Percentiles rank a stretch among this genome's conserved stretches.
phyloP scores from a whole-genome alignment of 2,329 filamentous ascomycete species.

The Paecilomyces fulvus region DNA sequence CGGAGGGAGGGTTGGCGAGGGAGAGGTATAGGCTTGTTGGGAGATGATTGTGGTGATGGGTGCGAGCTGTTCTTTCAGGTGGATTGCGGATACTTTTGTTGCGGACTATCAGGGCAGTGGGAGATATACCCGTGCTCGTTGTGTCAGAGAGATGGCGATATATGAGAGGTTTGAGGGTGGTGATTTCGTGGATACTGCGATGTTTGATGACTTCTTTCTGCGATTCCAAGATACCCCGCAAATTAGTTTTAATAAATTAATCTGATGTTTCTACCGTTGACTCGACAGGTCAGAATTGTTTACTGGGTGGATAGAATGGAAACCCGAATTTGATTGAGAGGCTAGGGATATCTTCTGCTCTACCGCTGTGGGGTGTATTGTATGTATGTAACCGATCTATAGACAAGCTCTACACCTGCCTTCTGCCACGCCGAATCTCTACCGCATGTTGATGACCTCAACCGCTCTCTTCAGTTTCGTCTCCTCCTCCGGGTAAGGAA shows the following conservation, averaged over 20 bases:
- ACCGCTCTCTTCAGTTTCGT: constrained; percentile 44
- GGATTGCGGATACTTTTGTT: background rate
- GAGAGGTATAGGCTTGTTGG: constrained; percentile 35
- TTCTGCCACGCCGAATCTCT: background rate
- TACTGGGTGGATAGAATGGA: background rate
- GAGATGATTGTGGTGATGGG: constrained; percentile 8
- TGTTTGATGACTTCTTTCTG: background rate
- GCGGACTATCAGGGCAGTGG: background rate
- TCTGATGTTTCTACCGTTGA: background rate
- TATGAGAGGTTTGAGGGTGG: background rate
- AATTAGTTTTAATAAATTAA: background rate
- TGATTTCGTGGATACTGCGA: background rate
- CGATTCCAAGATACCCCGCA: background rate
- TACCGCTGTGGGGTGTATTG: background rate
- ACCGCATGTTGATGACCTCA: constrained; percentile 15
- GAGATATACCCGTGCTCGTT: background rate
- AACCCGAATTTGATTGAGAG: background rate
- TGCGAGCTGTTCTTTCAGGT: background rate
- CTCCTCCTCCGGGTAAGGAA: constrained; percentile 52
- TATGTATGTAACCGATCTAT: background rate
- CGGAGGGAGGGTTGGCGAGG: constrained; percentile 36
- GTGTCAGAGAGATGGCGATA: background rate
- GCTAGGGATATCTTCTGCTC: background rate
- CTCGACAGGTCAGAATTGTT: background rate
- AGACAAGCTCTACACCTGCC: background rate